These are phyloP conservation scores for Penicillium odoratum DNA, from an alignment of 495 filamentous ascomycete genomes.

Conservation along the genomic window DNA sequence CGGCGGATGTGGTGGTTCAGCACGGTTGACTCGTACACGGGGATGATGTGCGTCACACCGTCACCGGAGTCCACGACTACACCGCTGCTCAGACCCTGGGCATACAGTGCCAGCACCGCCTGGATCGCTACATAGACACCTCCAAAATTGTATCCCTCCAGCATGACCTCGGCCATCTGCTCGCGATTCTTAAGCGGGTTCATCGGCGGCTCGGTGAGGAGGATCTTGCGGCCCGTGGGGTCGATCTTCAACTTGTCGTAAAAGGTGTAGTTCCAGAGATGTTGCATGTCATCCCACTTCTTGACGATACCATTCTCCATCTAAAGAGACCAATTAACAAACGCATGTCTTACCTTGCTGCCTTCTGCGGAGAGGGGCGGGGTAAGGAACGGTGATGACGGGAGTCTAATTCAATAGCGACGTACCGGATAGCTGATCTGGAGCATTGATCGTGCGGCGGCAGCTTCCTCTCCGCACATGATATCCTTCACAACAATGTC, in stretches of 20 bases:
- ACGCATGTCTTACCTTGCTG: conserved; percentile 13
- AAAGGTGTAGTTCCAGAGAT: conserved; percentile 99
- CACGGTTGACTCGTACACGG: conserved; percentile 95
- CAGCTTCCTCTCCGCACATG: conserved; percentile 99
- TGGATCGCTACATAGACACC: conserved; percentile 99
- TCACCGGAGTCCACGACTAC: conserved; percentile 98
- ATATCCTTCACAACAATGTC: conserved; percentile 95
- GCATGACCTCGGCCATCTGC: conserved; percentile 98
- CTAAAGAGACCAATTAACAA: conserved; percentile 45
- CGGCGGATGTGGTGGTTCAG: conserved; percentile 94
- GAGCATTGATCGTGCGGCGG: conserved; percentile 91
- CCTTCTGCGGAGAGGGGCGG: conserved; percentile 26
- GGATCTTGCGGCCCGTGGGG: conserved; percentile 89
- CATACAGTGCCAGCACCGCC: conserved; percentile 95
- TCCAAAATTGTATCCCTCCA: conserved; percentile 93
- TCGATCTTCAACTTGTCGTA: conserved; percentile 94
- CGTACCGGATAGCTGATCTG: conserved; percentile 93
- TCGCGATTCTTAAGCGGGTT: conserved; percentile 95
- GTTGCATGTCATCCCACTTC: conserved; percentile 99
- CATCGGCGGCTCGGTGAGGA: conserved; percentile 97
- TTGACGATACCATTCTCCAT: conserved; percentile 99
- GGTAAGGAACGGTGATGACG: conserved; percentile 20
- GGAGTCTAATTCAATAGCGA: conserved; percentile 15
- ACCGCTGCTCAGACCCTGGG: conserved; percentile 93
- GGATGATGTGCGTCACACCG: conserved; percentile 97